Evolutionary conservation across 371 early-diverging fungal species (phyloP).

Genomic region (Syncephalastrum contaminatum): DNA sequence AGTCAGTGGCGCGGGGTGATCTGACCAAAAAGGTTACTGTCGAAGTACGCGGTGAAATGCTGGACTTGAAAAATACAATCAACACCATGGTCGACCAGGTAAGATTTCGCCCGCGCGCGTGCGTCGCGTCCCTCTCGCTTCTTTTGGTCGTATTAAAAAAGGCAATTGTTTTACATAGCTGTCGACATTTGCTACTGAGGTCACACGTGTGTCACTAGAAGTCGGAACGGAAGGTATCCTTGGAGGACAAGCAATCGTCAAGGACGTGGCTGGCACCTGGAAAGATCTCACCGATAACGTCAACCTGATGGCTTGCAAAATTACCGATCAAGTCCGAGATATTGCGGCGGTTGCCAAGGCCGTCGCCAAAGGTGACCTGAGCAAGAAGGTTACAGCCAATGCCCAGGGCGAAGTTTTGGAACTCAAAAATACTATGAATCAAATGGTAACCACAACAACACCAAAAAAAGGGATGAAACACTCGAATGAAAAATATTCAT

Average conservation of each 20-base stretch:
- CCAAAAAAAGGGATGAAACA: too few species aligned
- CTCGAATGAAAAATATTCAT: too few species aligned
- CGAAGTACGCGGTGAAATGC: slow-evolving; percentile 60
- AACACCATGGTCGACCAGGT: slow-evolving; percentile 67
- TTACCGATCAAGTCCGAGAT: slow-evolving; percentile 49
- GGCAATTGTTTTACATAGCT: slow-evolving; percentile 20
- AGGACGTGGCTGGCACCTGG: slow-evolving; percentile 63
- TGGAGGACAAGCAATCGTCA: slow-evolving; percentile 65
- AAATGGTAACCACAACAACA: slow-evolving; percentile 27
- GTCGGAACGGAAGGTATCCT: slow-evolving; percentile 53
- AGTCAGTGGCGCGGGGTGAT: slow-evolving; percentile 57
- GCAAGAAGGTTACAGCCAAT: slow-evolving; percentile 47
- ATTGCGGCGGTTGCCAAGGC: slow-evolving; percentile 50
- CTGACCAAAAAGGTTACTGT: slow-evolving; percentile 54
- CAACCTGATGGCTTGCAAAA: slow-evolving; percentile 52
- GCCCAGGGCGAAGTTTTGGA: slow-evolving; percentile 52
- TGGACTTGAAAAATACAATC: slow-evolving; percentile 60
- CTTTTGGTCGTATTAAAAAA: not conserved
- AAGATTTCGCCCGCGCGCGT: slow-evolving; percentile 3
- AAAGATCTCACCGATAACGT: slow-evolving; percentile 63
- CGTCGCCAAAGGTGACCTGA: slow-evolving; percentile 45
- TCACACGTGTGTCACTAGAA: slow-evolving; percentile 57
- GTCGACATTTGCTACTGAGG: slow-evolving; percentile 65
- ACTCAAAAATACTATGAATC: slow-evolving; percentile 48
- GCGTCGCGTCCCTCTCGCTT: not conserved